Evolutionary conservation across 2,329 filamentous ascomycete species (phyloP), one percentile per base, ranked within the genome.

Genomic region (Epicoccum nigrum): DNA sequence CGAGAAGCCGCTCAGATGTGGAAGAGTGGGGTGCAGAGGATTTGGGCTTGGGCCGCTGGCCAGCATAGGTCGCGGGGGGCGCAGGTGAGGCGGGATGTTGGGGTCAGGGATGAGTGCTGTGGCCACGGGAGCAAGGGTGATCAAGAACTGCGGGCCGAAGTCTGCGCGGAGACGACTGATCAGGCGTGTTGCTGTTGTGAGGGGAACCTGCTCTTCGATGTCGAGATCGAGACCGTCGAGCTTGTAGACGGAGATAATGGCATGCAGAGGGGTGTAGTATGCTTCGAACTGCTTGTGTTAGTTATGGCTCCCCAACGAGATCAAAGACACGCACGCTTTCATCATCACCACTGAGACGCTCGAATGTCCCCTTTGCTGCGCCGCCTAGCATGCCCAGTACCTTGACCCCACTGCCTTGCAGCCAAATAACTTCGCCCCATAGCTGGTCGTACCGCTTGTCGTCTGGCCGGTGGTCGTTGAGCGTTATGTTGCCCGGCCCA

Each of bases 331-430:
- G 13, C 65, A 72, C 70, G 34, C 54, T 63, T 52, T 71, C 67
- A 4, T 71, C 69, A 7, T 62, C 60, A 1, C 71, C 70, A 25
- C 67, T 59, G 19, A 74, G 52, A 47, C 83, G 79, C 40, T 79
- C 76, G 68, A 83, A 96, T 11, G 85, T 88, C 9, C 92, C 92
- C 52, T 82, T 81, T 0, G 90, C 91, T 2, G 92, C 91, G 13
- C 92, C 92, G 31, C 92, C 92, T 1, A 96, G 79, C 89, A 97
- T 94, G 46, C 85, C 90, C 69, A 96, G 80, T 11, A 96, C 85
- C 63, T 88, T 91, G 56, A 96, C 81, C 33, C 91, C 91, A 6
- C 81, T 80, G 2, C 82, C 82, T 70, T 94, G 88, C 5, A 96
- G 76, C 56, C 86, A 77, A 7, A 82, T 80, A 7, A 90, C 83